Percentiles rank a stretch among this genome's conserved stretches.
Conservation (phyloP, 2,329 filamentous ascomycete genomes). For the Colletotrichum sp. region DNA sequence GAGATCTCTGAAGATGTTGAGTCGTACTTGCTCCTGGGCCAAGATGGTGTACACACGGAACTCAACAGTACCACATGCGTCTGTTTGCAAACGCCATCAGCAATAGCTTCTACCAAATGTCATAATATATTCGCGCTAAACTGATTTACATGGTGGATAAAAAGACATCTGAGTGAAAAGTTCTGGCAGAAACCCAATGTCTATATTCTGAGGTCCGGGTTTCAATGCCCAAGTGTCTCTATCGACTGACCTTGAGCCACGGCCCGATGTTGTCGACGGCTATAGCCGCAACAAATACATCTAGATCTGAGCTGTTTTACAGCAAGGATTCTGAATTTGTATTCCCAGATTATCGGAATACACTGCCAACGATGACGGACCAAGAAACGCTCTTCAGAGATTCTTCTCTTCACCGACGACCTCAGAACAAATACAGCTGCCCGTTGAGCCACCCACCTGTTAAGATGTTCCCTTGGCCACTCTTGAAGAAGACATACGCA, state of each 20-base stretch:
- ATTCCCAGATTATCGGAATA: rapidly evolving
- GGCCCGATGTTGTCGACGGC: rapidly evolving
- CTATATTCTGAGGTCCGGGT: too few relatives aligned
- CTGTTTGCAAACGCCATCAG: too few relatives aligned
- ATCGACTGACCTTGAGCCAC: not conserved
- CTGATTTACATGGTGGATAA: too few relatives aligned
- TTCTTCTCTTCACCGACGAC: not conserved
- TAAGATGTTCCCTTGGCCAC: too few relatives aligned
- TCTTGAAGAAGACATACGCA: too few relatives aligned
- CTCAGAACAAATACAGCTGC: not conserved
- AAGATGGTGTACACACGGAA: not conserved
- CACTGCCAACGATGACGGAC: not conserved
- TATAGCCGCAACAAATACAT: not conserved
- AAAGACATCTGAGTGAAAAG: too few relatives aligned
- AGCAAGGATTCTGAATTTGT: not conserved
- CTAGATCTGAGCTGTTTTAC: rapidly evolving
- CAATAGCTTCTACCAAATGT: too few relatives aligned
- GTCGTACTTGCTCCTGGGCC: not conserved
- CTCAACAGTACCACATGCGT: too few relatives aligned
- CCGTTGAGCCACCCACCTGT: rapidly evolving
- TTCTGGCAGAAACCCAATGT: too few relatives aligned
- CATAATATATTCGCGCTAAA: too few relatives aligned
- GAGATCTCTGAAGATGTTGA: not conserved
- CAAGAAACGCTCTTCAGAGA: rapidly evolving
- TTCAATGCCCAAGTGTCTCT: not conserved